Evolutionary conservation across 1,284 basidiomycete genomes (phyloP), one percentile per base, ranked within the genome.

Genomic region (Ceratobasidium sp.): DNA sequence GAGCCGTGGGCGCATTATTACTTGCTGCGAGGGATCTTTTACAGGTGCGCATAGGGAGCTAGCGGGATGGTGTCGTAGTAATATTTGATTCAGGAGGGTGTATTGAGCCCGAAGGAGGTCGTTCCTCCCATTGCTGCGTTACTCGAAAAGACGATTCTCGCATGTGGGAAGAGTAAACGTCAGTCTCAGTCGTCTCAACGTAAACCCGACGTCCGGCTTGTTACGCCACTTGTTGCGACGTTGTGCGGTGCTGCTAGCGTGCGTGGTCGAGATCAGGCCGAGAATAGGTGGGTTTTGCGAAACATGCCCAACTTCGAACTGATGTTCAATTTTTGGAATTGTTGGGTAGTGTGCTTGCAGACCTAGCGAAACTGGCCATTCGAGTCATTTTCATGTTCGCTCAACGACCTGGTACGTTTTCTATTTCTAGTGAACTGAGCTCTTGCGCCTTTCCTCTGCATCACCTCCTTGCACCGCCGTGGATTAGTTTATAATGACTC

Each of bases 1-100:
- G 47, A 14, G 58, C 64, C 23, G 49, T 70, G 46, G 57, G 43
- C 18, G 62, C 58, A 16, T 71, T 43, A 18, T 72, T 52, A 30
- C 38, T 26, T 49, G 54, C 41, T 58, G 55, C 67, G 6, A 50
- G 55, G 38, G 30, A 70, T n/a, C 35, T 70, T 7, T n/a, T 70
- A 3, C 23, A 59, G 30, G 67, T 59, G 23, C 30, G 67, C 32
- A 9, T 4, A 38, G 11, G 6, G 11, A 38, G 35, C 35, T 4
- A 38, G 11, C 35, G 35, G 6, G 35, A 4, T 38, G 11, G 35
- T 4, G n/a, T 9, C 7, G 44, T 23, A 2, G 2, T 41, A 13
- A 28, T 21, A 21, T 23, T 35, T n/a, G 23, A 28, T 47, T 1
- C 14, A 59, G 44, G 46, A 55, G 26, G 54, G 54, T 5, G 21